Percentiles rank a stretch among this genome's conserved stretches.
Evolutionary conservation across 2,329 filamentous ascomycete species (phyloP).

Genomic region (Alternaria postmessia): DNA sequence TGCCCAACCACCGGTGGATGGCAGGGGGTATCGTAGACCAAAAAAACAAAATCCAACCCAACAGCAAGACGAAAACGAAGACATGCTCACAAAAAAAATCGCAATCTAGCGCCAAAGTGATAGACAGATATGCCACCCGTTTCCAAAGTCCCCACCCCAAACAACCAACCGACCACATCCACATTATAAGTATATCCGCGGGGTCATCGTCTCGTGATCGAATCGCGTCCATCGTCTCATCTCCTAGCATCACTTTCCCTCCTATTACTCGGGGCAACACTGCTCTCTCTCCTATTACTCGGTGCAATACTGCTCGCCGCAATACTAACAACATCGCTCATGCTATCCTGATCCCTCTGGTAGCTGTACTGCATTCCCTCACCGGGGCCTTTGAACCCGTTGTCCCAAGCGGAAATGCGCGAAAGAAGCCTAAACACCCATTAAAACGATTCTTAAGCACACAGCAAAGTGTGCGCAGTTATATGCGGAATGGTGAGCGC

Average conservation of each 20-base stretch:
- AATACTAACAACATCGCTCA: slow-evolving; percentile 27
- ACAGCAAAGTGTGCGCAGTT: slow-evolving; percentile 3
- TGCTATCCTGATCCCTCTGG: slow-evolving; percentile 29
- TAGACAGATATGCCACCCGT: neutral
- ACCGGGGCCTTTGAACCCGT: slow-evolving; percentile 38
- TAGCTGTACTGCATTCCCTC: slow-evolving; percentile 29
- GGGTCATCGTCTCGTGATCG: neutral
- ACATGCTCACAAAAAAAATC: neutral
- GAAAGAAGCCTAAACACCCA: slow-evolving; percentile 39
- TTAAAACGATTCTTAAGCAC: slow-evolving; percentile 27
- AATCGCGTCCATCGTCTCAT: neutral
- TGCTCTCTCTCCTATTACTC: slow-evolving; percentile 16
- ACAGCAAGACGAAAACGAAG: neutral
- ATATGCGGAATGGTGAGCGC: slow-evolving; percentile 11
- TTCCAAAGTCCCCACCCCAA: neutral
- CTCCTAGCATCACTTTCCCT: slow-evolving; percentile 15
- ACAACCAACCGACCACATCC: neutral
- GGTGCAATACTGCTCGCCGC: slow-evolving; percentile 16
- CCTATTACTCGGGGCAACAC: slow-evolving; percentile 15
- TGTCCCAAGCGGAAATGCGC: slow-evolving; percentile 47
- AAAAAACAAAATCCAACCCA: neutral
- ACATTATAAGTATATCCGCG: slow-evolving; percentile 2
- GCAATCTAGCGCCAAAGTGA: slow-evolving; percentile 3
- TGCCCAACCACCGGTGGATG: slow-evolving; percentile 19
- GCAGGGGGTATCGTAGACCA: slow-evolving; percentile 19